Percentiles rank a stretch among this genome's conserved stretches.
These are phyloP conservation scores for Raffaelea ambrosiae DNA, from an alignment of 2,329 filamentous ascomycete species.

Conservation along the genomic window DNA sequence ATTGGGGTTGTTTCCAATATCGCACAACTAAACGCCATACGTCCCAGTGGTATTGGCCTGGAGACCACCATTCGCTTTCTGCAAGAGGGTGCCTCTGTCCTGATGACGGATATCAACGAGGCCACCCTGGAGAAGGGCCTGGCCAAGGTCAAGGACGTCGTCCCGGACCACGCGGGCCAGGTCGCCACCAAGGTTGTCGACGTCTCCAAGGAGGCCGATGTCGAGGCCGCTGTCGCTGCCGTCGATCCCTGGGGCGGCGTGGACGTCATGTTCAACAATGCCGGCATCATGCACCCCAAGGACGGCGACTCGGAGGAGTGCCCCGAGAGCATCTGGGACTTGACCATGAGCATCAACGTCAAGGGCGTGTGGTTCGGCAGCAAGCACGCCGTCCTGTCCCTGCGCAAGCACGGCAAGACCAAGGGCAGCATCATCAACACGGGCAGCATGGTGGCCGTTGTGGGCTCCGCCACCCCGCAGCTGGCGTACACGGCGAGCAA, in stretches of 20 bases:
- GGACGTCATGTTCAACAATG: slow-evolving; percentile 95
- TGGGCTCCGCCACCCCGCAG: slow-evolving; percentile 81
- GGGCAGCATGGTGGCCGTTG: slow-evolving; percentile 77
- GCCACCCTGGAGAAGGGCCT: slow-evolving; percentile 69
- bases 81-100: slow-evolving; percentile 75
- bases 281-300: slow-evolving; percentile 87
- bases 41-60: slow-evolving; percentile 76
- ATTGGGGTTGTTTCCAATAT: no score
- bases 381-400: slow-evolving; percentile 80
- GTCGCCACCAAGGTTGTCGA: slow-evolving; percentile 60
- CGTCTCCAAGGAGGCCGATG: slow-evolving; percentile 75
- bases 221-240: slow-evolving; percentile 64
- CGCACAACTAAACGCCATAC: no score
- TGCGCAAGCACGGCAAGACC: slow-evolving; percentile 72
- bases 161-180: slow-evolving; percentile 45
- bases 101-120: slow-evolving; percentile 78
- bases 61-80: slow-evolving; percentile 87
- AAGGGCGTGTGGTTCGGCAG: slow-evolving; percentile 97
- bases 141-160: slow-evolving; percentile 66
- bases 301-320: slow-evolving; percentile 76
- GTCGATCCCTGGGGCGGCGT: slow-evolving; percentile 80
- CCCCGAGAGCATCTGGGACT: slow-evolving; percentile 84
- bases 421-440: slow-evolving; percentile 85
- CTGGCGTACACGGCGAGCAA: slow-evolving; percentile 91
- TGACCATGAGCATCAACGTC: slow-evolving; percentile 90